Percentiles rank a stretch among this genome's conserved stretches.
Evolutionary conservation across 2,329 filamentous ascomycete genomes (phyloP).

Genomic region (Albifimbria verrucaria): DNA sequence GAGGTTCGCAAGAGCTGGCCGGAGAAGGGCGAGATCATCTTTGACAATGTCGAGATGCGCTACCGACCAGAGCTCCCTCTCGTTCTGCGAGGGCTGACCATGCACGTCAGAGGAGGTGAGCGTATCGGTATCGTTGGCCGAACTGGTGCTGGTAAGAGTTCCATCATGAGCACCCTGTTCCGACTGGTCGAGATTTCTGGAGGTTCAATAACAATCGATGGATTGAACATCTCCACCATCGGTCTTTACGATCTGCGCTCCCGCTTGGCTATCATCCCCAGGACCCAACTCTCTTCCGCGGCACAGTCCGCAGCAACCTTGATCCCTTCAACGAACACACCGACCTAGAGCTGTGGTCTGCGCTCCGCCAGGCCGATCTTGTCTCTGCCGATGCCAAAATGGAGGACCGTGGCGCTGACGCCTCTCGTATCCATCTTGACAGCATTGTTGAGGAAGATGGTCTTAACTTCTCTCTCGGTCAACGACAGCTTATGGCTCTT

Average conservation of each 20-base stretch:
- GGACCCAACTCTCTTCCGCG: constrained; percentile 78
- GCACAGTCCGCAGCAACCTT: constrained; percentile 75
- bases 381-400: constrained; percentile 60
- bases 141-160: constrained; percentile 79
- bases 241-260: constrained; percentile 74
- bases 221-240: constrained; percentile 67
- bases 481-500: constrained; percentile 92
- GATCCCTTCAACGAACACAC: constrained; percentile 78
- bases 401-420: constrained; percentile 73
- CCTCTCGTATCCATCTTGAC: constrained; percentile 73
- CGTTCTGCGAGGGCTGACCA: constrained; percentile 66
- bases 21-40: constrained; percentile 76
- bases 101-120: constrained; percentile 73
- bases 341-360: constrained; percentile 75
- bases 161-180: constrained; percentile 81
- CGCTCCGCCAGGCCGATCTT: constrained; percentile 73
- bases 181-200: constrained; percentile 65
- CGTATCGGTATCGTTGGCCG: constrained; percentile 78
- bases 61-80: constrained; percentile 71
- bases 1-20: constrained; percentile 79
- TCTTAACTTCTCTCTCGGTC: constrained; percentile 91
- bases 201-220: constrained; percentile 63
- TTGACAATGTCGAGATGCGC: constrained; percentile 74
- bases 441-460: constrained; percentile 88
- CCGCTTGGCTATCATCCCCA: constrained; percentile 77